These are phyloP conservation scores for Sphenostylis stenocarpa DNA, from an alignment of 306 rosid species.

Conservation along the genomic window DNA sequence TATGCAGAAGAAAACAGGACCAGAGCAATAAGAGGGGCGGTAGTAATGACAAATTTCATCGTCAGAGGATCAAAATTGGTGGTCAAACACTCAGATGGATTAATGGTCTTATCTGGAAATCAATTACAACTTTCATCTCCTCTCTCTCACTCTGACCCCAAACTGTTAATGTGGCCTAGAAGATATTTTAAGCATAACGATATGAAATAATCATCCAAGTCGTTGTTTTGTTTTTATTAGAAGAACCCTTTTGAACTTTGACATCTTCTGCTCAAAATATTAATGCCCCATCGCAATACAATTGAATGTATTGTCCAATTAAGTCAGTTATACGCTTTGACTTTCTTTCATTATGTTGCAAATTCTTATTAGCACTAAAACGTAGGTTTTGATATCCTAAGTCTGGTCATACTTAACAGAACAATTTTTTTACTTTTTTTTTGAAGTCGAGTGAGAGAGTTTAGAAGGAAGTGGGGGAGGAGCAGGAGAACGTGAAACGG, in stretches of 20 bases:
- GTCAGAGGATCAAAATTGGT: background rate
- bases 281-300: background rate
- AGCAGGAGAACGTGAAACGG: background rate
- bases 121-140: background rate
- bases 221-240: background rate
- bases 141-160: slow-evolving; percentile 18
- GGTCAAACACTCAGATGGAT: background rate
- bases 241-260: background rate
- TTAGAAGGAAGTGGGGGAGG: background rate
- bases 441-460: too few species aligned
- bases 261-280: background rate
- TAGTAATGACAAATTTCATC: background rate
- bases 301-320: background rate
- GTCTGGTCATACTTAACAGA: too few species aligned
- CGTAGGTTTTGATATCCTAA: too few species aligned
- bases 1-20: background rate
- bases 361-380: too few species aligned
- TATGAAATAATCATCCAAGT: background rate
- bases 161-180: slow-evolving; percentile 12
- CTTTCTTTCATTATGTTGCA: too few species aligned
- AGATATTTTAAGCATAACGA: background rate
- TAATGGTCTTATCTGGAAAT: background rate
- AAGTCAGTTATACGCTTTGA: too few species aligned
- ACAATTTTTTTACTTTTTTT: too few species aligned
- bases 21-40: background rate